Evolutionary conservation across 2,329 filamentous ascomycete genomes (phyloP).

Genomic region (Chrysoporthe puriensis): DNA sequence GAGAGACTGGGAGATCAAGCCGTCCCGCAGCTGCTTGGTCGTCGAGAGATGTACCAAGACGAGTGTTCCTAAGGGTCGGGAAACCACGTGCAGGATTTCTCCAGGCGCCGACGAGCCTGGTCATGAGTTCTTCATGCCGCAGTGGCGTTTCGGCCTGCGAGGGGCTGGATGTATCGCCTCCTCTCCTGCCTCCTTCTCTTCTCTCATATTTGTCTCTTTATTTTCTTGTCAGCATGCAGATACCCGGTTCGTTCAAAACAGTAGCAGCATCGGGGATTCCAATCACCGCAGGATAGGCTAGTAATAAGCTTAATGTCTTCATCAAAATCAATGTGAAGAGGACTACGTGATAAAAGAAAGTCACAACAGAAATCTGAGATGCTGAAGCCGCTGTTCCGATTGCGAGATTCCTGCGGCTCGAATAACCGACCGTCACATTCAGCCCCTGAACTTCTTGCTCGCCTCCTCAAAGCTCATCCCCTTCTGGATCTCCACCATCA

Average conservation of each 20-base stretch:
- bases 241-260: slow-evolving; percentile 4
- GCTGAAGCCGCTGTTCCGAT: not conserved
- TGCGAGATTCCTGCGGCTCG: no score
- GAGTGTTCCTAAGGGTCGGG: not conserved
- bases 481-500: slow-evolving; percentile 44
- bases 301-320: not conserved
- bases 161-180: not conserved
- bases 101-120: not conserved
- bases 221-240: not conserved
- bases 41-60: no score
- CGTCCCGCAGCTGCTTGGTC: no score
- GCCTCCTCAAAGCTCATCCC: slow-evolving; percentile 50
- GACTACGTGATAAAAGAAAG: not conserved
- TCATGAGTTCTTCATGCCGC: not conserved
- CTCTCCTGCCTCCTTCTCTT: not conserved
- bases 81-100: not conserved
- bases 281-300: not conserved
- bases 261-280: not conserved
- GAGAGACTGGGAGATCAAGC: no score
- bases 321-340: not conserved
- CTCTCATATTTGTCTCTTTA: not conserved
- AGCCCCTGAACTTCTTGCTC: slow-evolving; percentile 45
- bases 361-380: not conserved
- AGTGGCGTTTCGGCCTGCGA: not conserved
- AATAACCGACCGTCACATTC: not conserved